Base-by-base conservation (phyloP, 768 basidiomycete genomes). In the Royoungia palumana region DNA sequence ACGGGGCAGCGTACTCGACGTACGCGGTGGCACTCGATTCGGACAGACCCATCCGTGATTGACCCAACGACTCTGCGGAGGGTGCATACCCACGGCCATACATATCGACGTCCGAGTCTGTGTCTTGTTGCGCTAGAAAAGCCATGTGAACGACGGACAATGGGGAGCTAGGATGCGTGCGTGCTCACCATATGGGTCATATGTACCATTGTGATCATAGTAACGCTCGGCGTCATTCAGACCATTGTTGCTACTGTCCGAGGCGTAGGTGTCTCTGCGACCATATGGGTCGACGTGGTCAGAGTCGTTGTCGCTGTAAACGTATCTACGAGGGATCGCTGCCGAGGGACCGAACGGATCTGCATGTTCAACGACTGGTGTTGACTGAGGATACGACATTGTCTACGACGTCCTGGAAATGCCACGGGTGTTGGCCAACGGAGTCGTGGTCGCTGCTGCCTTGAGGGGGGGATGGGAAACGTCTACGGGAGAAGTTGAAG, bases 71-170 rank as follows among this genome's bases (percentile, higher is more conserved):
- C 65, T 92, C 89, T 50, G 83, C 78, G 1, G 89, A 93, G 6
- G 58, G 87, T 0, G 79, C 73, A 57, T 83, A 82, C 30, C 83
- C 81, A 54, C 82, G 81, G 12, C 76, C 81, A 61, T 90, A 89
- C 46, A 83, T 73, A 64, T 81, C 89, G 44, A 78, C 78, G 55
- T 92, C 90, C 16, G 89, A 91, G 68, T 93, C 90, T 27, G 86
- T 90, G 69, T 93, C 90, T 66, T 79, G 85, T 53, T 82, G 80
- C 41, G 82, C 88, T 89, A 61, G 12, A 30, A 36, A 32, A 30
- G 5, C 6, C 22, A 34, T 25, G 51, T 47, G 24, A 53, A 38
- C 43, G 25, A 53, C 40, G 42, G 58, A 40, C 50, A 41, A 46
- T 28, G 14, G 38, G 12, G 20, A 14, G 40, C 55, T 19, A 59